phyloP scores from a whole-genome alignment of 768 basidiomycete genomes.

The Xerocomellus intermedius region DNA sequence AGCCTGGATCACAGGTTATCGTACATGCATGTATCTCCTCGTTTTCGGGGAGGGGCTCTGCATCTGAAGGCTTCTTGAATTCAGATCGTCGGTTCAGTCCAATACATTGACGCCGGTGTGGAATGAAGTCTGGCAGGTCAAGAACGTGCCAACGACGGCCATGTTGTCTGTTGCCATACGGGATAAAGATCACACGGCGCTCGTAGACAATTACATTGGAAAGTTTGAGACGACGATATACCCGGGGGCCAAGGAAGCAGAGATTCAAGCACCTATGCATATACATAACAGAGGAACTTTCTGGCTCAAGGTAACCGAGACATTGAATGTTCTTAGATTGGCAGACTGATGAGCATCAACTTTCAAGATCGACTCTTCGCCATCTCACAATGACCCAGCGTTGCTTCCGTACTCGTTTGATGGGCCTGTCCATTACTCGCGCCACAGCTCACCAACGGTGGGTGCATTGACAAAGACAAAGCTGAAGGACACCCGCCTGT shows the following conservation, averaged over 20 bases:
- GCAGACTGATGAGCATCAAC: slow-evolving; percentile 2
- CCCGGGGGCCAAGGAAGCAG: slow-evolving; percentile 61
- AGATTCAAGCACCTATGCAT: slow-evolving; percentile 54
- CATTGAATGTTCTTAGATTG: background rate
- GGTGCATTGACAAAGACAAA: slow-evolving; percentile 65
- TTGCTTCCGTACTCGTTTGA: slow-evolving; percentile 62
- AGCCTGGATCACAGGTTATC: slow-evolving; percentile 61
- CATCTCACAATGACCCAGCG: slow-evolving; percentile 41
- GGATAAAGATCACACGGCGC: slow-evolving; percentile 62
- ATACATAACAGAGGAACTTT: slow-evolving; percentile 57
- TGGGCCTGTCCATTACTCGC: slow-evolving; percentile 69
- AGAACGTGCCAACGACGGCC: slow-evolving; percentile 69
- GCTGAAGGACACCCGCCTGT: slow-evolving; percentile 58
- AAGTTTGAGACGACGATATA: slow-evolving; percentile 52
- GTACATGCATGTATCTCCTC: slow-evolving; percentile 51
- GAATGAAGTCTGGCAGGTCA: slow-evolving; percentile 73
- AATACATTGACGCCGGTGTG: slow-evolving; percentile 63
- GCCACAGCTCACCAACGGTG: slow-evolving; percentile 69
- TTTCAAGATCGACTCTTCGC: slow-evolving; percentile 53
- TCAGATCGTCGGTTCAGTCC: slow-evolving; percentile 63
- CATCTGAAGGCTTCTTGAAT: background rate
- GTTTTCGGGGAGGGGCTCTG: background rate
- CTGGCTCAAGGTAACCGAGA: slow-evolving; percentile 56
- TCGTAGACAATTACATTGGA: slow-evolving; percentile 65
- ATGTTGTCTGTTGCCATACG: slow-evolving; percentile 57